These are phyloP conservation scores for Xylaria sp. DNA, from an alignment of 495 filamentous ascomycete genomes.

Conservation along the genomic window DNA sequence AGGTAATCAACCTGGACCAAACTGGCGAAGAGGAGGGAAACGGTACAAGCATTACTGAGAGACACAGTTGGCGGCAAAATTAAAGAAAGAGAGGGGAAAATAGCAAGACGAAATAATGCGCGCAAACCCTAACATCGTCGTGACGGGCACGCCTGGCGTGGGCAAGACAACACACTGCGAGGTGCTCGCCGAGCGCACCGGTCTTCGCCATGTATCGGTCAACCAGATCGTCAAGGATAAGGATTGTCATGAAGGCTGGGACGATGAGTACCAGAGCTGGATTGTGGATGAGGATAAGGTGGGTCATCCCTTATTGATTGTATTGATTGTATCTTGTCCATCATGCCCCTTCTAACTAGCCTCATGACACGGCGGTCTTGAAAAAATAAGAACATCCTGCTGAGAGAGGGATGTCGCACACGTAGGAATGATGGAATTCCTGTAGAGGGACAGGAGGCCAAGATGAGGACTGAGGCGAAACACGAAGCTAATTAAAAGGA, in stretches of 20 bases:
- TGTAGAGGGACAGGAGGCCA: background rate
- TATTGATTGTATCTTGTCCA: conserved; percentile 20
- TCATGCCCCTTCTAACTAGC: background rate
- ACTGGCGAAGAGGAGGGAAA: background rate
- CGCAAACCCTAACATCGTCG: conserved; percentile 83
- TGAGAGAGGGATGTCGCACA: conserved; percentile 2
- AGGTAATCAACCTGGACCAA: background rate
- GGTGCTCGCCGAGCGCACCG: conserved; percentile 67
- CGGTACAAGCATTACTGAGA: background rate
- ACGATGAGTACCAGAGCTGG: conserved; percentile 84
- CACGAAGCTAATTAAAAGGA: conserved; percentile 17
- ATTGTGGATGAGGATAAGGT: conserved; percentile 98
- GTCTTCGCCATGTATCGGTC: conserved; percentile 81
- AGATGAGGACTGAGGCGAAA: background rate
- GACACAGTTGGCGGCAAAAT: background rate
- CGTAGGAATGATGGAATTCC: conserved; percentile 36
- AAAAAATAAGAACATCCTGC: background rate
- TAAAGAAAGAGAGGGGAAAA: background rate
- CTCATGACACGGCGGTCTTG: background rate
- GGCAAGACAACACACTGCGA: conserved; percentile 93
- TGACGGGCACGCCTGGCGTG: conserved; percentile 94
- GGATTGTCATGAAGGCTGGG: conserved; percentile 81
- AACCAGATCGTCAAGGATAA: conserved; percentile 89
- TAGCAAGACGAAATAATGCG: conserved; percentile 49
- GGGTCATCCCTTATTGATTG: conserved; percentile 30